phyloP scores from a whole-genome alignment of 768 basidiomycete species.

The Podaxis pistillaris region DNA sequence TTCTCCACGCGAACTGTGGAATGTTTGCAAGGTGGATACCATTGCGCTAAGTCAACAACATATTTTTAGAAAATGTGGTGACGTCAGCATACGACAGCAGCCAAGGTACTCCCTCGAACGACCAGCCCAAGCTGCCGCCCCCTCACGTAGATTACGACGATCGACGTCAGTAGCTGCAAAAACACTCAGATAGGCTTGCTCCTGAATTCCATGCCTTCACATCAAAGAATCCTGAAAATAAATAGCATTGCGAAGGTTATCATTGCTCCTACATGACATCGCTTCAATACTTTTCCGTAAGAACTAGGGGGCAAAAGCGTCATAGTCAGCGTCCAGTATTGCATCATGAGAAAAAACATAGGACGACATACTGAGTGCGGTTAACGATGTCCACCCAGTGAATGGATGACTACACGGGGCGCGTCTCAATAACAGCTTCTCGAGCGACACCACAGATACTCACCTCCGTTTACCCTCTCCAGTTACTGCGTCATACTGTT shows the following conservation, averaged over 20 bases:
- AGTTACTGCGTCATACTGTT: slow-evolving; percentile 86
- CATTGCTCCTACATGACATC: neutral
- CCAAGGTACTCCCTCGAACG: neutral
- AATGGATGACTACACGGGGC: slow-evolving; percentile 75
- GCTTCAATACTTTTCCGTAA: slow-evolving; percentile 33
- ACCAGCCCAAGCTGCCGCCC: neutral
- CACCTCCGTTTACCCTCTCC: slow-evolving; percentile 87
- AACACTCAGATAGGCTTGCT: neutral
- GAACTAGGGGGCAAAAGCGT: slow-evolving; percentile 21
- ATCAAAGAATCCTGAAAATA: neutral
- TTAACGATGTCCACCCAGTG: slow-evolving; percentile 94
- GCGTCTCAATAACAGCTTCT: slow-evolving; percentile 10
- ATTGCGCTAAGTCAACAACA: neutral
- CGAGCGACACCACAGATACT: slow-evolving; percentile 20
- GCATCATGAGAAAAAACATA: slow-evolving; percentile 1
- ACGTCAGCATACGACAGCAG: neutral
- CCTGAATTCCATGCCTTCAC: neutral
- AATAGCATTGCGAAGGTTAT: neutral
- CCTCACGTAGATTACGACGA: neutral
- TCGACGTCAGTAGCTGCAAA: neutral
- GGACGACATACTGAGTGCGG: slow-evolving; percentile 73
- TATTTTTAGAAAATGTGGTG: slow-evolving; percentile 8
- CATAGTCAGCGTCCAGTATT: neutral
- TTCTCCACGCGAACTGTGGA: slow-evolving; percentile 7
- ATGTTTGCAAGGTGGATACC: neutral